Conservation (phyloP, 495 filamentous ascomycete genomes). For the Penicillium desertorum region DNA sequence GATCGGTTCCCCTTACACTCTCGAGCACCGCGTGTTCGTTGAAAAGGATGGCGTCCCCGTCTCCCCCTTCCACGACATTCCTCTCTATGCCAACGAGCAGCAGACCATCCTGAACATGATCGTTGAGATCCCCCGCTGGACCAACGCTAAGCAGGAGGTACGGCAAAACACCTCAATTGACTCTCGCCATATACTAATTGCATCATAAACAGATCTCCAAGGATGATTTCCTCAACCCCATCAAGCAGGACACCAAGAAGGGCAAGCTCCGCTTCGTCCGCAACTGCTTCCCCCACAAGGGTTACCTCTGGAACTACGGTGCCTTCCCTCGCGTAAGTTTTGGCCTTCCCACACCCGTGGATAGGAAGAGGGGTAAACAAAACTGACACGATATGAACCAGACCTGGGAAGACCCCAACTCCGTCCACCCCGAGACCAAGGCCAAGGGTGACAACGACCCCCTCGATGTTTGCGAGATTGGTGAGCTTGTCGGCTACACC, state of each 20-base stretch:
- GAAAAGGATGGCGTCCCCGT: conserved; percentile 94
- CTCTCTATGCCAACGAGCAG: conserved; percentile 92
- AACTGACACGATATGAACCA: conserved; percentile 34
- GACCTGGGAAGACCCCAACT: conserved; percentile 99
- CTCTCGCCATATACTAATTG: conserved; percentile 18
- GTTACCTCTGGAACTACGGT: conserved; percentile 99
- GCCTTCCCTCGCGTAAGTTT: conserved; percentile 91
- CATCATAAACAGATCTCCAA: conserved; percentile 73
- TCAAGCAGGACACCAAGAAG: conserved; percentile 71
- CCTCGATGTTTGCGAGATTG: conserved; percentile 98
- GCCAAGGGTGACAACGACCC: conserved; percentile 99
- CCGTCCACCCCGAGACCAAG: conserved; percentile 96
- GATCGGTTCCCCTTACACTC: conserved; percentile 83
- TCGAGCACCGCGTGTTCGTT: conserved; percentile 96
- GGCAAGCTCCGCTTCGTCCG: conserved; percentile 84
- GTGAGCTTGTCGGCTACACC: conserved; percentile 90
- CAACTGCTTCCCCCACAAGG: conserved; percentile 99
- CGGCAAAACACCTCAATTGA: conserved; percentile 9
- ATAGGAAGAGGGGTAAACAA: background rate
- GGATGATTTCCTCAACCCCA: conserved; percentile 94
- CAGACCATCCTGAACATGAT: conserved; percentile 98
- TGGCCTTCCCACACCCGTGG: background rate
- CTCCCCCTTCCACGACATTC: conserved; percentile 98
- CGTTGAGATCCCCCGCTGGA: conserved; percentile 99
- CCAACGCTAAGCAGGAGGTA: conserved; percentile 99